These are phyloP conservation scores for Geoglossum cookeanum DNA, from an alignment of 2,329 filamentous ascomycete species.

Conservation along the genomic window DNA sequence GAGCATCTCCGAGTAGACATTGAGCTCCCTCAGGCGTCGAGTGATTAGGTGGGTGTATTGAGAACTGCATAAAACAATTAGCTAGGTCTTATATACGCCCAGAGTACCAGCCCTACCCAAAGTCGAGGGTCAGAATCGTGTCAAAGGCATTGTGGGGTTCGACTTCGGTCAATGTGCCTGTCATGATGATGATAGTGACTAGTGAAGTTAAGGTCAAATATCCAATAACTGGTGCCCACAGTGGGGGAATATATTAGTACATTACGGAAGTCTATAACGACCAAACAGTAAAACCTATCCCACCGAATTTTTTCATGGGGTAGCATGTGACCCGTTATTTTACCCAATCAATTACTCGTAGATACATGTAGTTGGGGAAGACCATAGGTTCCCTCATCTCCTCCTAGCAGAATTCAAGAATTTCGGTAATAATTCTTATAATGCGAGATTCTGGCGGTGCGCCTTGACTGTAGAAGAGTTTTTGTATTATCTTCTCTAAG, in stretches of 20 bases:
- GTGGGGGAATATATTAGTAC: neutral
- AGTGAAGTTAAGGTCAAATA: neutral
- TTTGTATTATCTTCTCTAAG: no score
- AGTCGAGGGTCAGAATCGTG: conserved; percentile 55
- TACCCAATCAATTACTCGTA: no score
- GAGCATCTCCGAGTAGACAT: conserved; percentile 74
- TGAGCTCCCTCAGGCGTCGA: conserved; percentile 55
- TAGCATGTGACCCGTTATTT: no score
- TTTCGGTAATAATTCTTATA: no score
- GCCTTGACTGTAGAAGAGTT: no score
- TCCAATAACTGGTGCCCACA: neutral
- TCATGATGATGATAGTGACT: neutral
- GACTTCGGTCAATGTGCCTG: conserved; percentile 8
- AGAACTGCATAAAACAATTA: conserved; percentile 25
- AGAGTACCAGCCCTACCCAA: conserved; percentile 25
- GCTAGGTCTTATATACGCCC: conserved; percentile 4
- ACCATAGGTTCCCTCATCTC: no score
- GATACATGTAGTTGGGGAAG: no score
- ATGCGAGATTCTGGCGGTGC: no score
- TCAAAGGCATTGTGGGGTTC: conserved; percentile 34
- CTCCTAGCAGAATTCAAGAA: no score
- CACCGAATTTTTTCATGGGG: no score
- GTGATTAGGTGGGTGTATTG: conserved; percentile 60
- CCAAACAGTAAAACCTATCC: no score
- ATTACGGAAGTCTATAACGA: neutral